Evolutionary conservation across 1,284 basidiomycete genomes (phyloP).

Genomic region (Ganoderma lucidum): DNA sequence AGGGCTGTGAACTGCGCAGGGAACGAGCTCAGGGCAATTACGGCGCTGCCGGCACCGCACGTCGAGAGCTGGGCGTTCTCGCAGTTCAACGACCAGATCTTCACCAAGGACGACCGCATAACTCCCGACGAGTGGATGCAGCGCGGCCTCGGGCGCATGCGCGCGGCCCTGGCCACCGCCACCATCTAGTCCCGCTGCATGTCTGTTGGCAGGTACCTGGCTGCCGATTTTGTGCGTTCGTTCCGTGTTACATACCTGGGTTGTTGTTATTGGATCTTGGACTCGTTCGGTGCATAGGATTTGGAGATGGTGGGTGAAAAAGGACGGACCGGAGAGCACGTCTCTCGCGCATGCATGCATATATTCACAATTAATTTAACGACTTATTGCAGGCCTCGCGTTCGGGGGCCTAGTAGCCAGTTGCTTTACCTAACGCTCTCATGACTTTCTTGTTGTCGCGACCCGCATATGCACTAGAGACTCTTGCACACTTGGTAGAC

Average conservation of each 20-base stretch:
- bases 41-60: conserved; percentile 62
- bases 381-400: neutral
- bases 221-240: neutral
- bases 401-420: neutral
- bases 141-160: conserved; percentile 55
- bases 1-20: conserved; percentile 39
- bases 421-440: conserved; percentile 4
- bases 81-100: conserved; percentile 63
- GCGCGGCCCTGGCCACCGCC: conserved; percentile 42
- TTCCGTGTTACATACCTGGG: neutral
- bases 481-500: neutral
- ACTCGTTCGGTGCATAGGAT: neutral
- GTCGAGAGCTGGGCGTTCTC: conserved; percentile 66
- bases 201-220: neutral
- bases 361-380: neutral
- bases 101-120: conserved; percentile 55
- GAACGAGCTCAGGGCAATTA: conserved; percentile 65
- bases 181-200: conserved; percentile 16
- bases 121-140: conserved; percentile 63
- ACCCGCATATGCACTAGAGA: neutral
- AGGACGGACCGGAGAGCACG: neutral
- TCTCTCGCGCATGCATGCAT: neutral
- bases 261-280: neutral
- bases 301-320: neutral
- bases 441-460: conserved; percentile 8